Base-by-base conservation (phyloP, 257 asterid genomes). In the Echium plantagineum region DNA sequence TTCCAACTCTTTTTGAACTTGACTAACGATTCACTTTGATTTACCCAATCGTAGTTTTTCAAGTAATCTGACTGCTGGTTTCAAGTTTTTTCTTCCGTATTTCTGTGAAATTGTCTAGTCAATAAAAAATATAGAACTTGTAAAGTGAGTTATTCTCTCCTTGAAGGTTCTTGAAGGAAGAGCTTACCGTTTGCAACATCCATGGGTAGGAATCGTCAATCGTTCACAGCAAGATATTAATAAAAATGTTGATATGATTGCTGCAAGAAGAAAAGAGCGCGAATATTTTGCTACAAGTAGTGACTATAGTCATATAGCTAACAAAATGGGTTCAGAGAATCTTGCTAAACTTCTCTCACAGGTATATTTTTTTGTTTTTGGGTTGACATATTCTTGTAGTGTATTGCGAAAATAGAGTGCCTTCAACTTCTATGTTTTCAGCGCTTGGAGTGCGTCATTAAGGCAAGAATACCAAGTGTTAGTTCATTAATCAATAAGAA, bases 151-250 rank as follows among this genome's bases (percentile, higher is more conserved):
- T 22, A 18, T 28, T 32, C 9, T 17, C 9, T 46, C 46, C 19
- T 56, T 71, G 61, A 64, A 77, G 83, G 83, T 77, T 51, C 75
- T 77, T 35, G 80, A 74, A 65, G 83, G 83, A 61, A 74, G 80
- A 65, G 74, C 77, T 6, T 77, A 74, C 31, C 71, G 71, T 20
- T 57, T 77, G 61, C 71, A 74, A 71, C 69, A 71, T 68, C 80
- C 77, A 21, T 77, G 83, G 83, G 80, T 77, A 64, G 83, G 83
- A 65, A 66, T 74, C 24, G 83, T 77, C 61, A 77, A 73, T 63
- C 79, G 79, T 18, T 77, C 82, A 51, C 79, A 77, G 64, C 77
- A 74, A 59, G 82, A 77, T 69, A 64, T 77, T 38, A 77, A 77
- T 60, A 73, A 51, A 68, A 65, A 70, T 16, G 63, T 71, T 62